Evolutionary conservation across 371 early-diverging fungal genomes (phyloP), one percentile per base, ranked within the genome.

Genomic region (Mortierella sp.): DNA sequence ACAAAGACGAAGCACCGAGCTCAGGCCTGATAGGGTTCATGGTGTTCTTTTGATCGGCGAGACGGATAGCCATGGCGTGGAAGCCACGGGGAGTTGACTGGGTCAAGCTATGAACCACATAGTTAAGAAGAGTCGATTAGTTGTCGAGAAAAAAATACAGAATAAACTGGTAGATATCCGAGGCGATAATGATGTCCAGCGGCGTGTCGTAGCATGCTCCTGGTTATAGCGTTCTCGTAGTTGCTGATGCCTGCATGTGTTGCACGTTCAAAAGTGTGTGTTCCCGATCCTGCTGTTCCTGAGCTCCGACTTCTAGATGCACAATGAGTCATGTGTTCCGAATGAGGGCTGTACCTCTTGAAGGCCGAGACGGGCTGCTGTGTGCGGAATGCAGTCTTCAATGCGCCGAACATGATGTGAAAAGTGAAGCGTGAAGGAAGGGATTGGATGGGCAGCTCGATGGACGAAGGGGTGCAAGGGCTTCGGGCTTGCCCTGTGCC

Each of bases 1-100:
- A 91, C 41, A 91, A 74, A 14, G 90, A 88, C 29, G 92, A 91
- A 44, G 89, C 91, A 34, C 90, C 90, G n/a, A 88, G 71, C 64
- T 90, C 84, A 44, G 91, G 89, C 67, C 85, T 66, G 50, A 77
- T 63, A 29, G 82, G 82, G 43, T 58, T 61, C 71, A 83, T 75
- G 10, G 73, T 70, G 19, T 67, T 68, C 58, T 83, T 79, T 65
- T 72, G 73, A n/a, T 74, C 76, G 14, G 83, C 79, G 16, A 79
- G 43, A 24, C 72, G 75, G 63, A 71, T 66, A 40, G 76, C 72
- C 71, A 71, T 41, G 3, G 78, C 74, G 26, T 82, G 82, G 43
- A 82, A 82, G 31, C 78, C 71, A 10, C 82, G 82, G 48, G 82
- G 74, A n/a, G 72, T 69, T 4, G 73, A 41, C 70, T 73, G 73